These are phyloP conservation scores for Trifolium fragiferum DNA, from an alignment of 306 rosid genomes.

Conservation along the genomic window DNA sequence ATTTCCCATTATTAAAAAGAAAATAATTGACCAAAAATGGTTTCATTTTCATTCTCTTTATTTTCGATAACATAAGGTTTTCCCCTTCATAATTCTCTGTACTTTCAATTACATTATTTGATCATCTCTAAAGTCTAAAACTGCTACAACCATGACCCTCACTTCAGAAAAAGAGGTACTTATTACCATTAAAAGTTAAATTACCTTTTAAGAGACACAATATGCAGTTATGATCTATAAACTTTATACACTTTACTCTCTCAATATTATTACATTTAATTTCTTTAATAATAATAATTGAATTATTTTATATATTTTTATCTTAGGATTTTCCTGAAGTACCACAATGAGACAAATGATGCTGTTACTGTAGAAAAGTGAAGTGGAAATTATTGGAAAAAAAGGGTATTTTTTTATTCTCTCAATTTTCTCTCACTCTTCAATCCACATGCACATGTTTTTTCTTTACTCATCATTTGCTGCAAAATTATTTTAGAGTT, in stretches of 20 bases:
- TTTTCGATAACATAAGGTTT: background rate
- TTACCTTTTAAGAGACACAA: slow-evolving; percentile 29
- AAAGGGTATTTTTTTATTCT: slow-evolving; percentile 15
- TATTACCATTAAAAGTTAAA: slow-evolving; percentile 51
- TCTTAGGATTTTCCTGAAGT: slow-evolving; percentile 63
- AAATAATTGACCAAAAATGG: background rate
- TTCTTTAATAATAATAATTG: slow-evolving; percentile 54
- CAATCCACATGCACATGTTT: slow-evolving; percentile 54
- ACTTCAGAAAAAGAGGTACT: slow-evolving; percentile 44
- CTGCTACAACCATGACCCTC: slow-evolving; percentile 43
- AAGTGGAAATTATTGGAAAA: slow-evolving; percentile 46
- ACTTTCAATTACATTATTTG: background rate
- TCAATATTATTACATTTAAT: slow-evolving; percentile 32
- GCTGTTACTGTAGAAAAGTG: slow-evolving; percentile 46
- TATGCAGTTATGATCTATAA: slow-evolving; percentile 44
- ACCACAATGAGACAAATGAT: slow-evolving; percentile 55
- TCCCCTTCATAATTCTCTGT: slow-evolving; percentile 25
- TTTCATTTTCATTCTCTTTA: background rate
- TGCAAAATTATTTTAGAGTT: slow-evolving; percentile 34
- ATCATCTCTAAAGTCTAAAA: slow-evolving; percentile 34
- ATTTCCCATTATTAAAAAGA: too few relatives aligned
- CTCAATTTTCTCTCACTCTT: slow-evolving; percentile 34
- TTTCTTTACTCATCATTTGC: slow-evolving; percentile 44
- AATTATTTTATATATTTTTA: slow-evolving; percentile 25
- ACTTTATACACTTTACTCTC: slow-evolving; percentile 42